phyloP scores from a whole-genome alignment of 345 rosid species.

The Punica granatum region DNA sequence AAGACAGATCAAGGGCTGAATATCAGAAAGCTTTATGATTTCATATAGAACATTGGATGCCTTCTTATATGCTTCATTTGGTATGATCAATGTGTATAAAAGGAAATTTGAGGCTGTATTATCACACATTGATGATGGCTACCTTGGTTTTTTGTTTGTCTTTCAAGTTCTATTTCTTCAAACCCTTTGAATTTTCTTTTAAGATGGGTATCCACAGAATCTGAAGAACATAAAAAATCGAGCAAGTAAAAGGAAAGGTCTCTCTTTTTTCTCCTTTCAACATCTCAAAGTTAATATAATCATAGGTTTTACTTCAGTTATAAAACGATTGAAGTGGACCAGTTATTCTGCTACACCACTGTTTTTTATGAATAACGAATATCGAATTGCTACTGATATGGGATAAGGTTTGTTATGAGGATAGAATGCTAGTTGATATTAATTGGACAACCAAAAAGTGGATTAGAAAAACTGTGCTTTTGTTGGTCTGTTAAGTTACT shows the following conservation, averaged over 20 bases:
- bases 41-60: too few relatives aligned
- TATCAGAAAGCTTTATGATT: too few relatives aligned
- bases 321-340: background rate
- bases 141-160: background rate
- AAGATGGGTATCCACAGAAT: too few relatives aligned
- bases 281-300: background rate
- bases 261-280: background rate
- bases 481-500: background rate
- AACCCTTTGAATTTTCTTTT: background rate
- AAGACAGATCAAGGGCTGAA: too few relatives aligned
- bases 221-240: too few relatives aligned
- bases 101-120: background rate
- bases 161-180: background rate
- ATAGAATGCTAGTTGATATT: background rate
- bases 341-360: background rate
- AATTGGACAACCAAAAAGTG: background rate
- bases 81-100: background rate
- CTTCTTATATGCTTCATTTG: background rate
- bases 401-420: background rate
- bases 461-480: background rate
- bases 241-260: background rate
- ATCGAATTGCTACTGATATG: background rate
- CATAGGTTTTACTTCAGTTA: background rate
- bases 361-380: background rate
- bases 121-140: background rate